Percentiles rank a stretch among this genome's conserved stretches.
Evolutionary conservation across 1,139 yeast species (phyloP).

Genomic region (Magnusiomyces suaveolens): DNA sequence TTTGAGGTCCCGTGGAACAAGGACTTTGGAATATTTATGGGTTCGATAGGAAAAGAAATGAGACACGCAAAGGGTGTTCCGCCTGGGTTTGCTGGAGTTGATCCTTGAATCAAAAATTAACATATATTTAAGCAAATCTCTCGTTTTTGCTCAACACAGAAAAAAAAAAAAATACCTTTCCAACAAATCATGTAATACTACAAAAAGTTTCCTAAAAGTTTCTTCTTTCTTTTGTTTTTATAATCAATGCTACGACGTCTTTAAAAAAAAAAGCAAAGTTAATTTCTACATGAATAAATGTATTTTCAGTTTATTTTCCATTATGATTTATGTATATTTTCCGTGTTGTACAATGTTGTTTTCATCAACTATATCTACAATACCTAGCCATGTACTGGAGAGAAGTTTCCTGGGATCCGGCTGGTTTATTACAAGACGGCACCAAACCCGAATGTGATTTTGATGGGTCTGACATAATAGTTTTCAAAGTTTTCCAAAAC

Average conservation of each 20-base stretch:
- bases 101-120: not conserved
- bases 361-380: not conserved
- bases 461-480: conserved; percentile 78
- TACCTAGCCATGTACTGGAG: no score
- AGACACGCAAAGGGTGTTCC: conserved; percentile 85
- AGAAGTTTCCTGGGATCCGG: no score
- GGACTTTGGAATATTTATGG: conserved; percentile 57
- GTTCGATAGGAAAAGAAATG: conserved; percentile 45
- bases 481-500: conserved; percentile 80
- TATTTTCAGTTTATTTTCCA: not conserved
- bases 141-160: not conserved
- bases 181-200: not conserved
- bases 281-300: not conserved
- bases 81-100: conserved; percentile 47
- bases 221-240: not conserved
- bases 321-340: not conserved
- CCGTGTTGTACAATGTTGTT: no score
- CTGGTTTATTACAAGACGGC: conserved; percentile 26
- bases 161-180: no score
- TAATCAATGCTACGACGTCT: not conserved
- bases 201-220: not conserved
- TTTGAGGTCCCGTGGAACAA: conserved; percentile 67
- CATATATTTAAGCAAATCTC: not conserved
- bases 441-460: conserved; percentile 83
- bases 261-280: not conserved